Conservation (phyloP, 129 eudicot genomes). For the Pseudognaphalium luteoalbum region DNA sequence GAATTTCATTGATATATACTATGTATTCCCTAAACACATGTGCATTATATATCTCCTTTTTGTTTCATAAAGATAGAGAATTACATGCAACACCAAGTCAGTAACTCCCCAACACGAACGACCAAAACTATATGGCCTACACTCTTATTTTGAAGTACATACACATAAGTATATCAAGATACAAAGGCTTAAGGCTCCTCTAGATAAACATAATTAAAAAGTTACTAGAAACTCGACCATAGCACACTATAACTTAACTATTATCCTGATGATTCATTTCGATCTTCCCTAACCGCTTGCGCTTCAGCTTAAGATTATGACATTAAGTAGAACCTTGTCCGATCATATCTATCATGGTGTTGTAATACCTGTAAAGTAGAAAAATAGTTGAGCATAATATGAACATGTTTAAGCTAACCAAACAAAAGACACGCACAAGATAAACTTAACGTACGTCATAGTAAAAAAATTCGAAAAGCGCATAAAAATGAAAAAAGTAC, state of each 20-base stretch:
- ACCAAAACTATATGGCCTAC: not conserved
- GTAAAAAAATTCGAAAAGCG: not conserved
- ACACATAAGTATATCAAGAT: not conserved
- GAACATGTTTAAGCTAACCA: not conserved
- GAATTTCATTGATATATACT: no score
- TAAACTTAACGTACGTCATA: no score
- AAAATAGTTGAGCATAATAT: not conserved
- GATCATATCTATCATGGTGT: constrained; percentile 13
- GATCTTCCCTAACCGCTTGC: not conserved
- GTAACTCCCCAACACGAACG: not conserved
- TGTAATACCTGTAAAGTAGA: constrained; percentile 20
- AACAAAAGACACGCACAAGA: not conserved
- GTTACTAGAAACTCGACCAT: not conserved
- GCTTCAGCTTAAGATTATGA: not conserved
- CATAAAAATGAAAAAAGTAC: no score
- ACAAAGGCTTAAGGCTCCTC: not conserved
- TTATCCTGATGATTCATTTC: not conserved
- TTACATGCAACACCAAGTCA: no score
- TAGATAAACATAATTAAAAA: not conserved
- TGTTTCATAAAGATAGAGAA: not conserved
- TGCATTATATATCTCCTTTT: no score
- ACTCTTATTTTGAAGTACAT: not conserved
- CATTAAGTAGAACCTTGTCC: not conserved
- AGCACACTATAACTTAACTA: not conserved
- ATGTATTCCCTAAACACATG: no score